Evolutionary conservation across 495 filamentous ascomycete genomes (phyloP).

Genomic region (Penicillium lividum): DNA sequence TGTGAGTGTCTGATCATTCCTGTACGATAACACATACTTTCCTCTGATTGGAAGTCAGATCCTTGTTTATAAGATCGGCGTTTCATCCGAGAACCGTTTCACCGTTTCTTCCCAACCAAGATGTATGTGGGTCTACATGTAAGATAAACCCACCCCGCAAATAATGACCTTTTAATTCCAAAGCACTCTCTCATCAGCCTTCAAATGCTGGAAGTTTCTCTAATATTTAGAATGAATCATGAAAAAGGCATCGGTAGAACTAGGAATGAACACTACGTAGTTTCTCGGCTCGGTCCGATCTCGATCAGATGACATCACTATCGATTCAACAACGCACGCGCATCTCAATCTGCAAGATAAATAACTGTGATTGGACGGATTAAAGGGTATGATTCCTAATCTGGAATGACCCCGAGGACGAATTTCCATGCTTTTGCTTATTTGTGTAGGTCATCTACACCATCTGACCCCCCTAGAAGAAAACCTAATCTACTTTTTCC

Average conservation of each 20-base stretch:
- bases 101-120: background rate
- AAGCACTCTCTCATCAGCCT: too few relatives aligned
- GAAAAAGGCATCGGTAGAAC: too few relatives aligned
- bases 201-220: too few relatives aligned
- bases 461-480: background rate
- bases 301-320: background rate
- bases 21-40: background rate
- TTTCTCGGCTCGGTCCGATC: conserved; percentile 1
- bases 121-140: background rate
- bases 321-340: background rate
- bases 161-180: too few relatives aligned
- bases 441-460: background rate
- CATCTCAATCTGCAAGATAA: background rate
- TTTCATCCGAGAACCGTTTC: background rate
- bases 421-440: background rate
- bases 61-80: background rate
- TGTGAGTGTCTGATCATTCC: background rate
- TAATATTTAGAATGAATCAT: too few relatives aligned
- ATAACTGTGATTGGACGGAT: background rate
- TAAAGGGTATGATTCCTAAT: background rate
- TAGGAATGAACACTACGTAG: background rate
- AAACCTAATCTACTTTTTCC: background rate
- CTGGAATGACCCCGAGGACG: background rate
- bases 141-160: background rate
- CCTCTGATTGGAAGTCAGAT: background rate